Conservation (phyloP, 2,329 filamentous ascomycete species). For the Phyllosticta citribraziliensis region DNA sequence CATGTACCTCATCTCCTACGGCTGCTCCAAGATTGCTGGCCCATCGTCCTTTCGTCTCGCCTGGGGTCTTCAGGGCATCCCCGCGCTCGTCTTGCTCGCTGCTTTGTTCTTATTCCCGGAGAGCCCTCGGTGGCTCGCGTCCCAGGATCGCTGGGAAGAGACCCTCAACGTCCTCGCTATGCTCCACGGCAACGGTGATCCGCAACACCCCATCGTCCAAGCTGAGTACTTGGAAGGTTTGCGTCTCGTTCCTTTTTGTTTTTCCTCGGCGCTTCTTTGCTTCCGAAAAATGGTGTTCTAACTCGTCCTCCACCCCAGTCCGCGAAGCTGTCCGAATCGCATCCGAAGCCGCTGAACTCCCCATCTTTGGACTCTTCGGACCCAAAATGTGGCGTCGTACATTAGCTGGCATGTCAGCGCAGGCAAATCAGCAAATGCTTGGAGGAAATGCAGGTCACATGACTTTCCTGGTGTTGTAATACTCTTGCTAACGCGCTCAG, state of each 20-base stretch:
- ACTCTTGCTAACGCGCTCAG: not conserved
- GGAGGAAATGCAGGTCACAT: too few species aligned
- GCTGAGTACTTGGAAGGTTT: constrained; percentile 49
- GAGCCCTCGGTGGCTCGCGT: constrained; percentile 61
- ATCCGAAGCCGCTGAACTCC: constrained; percentile 3
- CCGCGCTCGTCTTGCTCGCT: constrained; percentile 28
- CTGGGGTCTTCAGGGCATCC: constrained; percentile 35
- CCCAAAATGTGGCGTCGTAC: constrained; percentile 47
- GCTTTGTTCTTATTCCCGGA: constrained; percentile 33
- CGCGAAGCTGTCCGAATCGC: constrained; percentile 9
- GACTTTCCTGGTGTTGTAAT: too few species aligned
- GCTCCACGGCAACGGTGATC: constrained; percentile 49
- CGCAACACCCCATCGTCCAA: constrained; percentile 49
- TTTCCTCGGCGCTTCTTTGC: not conserved
- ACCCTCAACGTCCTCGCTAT: constrained; percentile 44
- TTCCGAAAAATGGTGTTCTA: not conserved
- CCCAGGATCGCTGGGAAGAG: constrained; percentile 58
- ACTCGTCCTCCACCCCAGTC: not conserved
- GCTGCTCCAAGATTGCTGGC: constrained; percentile 44
- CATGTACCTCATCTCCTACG: constrained; percentile 53
- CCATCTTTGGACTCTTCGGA: constrained; percentile 7
- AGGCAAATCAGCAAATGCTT: constrained; percentile 45
- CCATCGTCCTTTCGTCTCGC: constrained; percentile 31
- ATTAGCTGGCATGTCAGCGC: constrained; percentile 45
- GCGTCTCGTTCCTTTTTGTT: not conserved